Conservation (phyloP, 441 rosid species). For the Adansonia grandidieri region DNA sequence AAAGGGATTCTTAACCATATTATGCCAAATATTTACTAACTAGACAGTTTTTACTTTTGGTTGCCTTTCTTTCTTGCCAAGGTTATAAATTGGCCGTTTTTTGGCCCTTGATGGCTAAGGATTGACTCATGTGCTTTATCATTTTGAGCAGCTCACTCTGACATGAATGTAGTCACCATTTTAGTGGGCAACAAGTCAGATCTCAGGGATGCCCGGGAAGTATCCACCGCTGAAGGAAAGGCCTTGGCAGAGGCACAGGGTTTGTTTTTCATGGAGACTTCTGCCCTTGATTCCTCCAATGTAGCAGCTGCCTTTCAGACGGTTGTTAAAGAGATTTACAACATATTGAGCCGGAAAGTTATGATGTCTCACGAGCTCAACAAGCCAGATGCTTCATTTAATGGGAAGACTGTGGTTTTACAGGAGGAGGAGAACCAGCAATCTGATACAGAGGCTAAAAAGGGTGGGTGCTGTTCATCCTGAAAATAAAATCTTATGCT, state of each 20-base stretch:
- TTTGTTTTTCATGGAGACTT: conserved; percentile 74
- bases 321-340: conserved; percentile 71
- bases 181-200: conserved; percentile 75
- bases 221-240: conserved; percentile 65
- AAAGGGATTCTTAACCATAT: too few species aligned
- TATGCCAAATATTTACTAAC: too few species aligned
- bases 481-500: conserved; percentile 13
- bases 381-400: conserved; percentile 65
- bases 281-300: conserved; percentile 74
- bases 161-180: conserved; percentile 80
- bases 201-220: conserved; percentile 73
- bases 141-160: conserved; percentile 67
- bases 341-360: conserved; percentile 88
- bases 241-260: conserved; percentile 66
- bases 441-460: conserved; percentile 39
- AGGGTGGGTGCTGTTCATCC: conserved; percentile 66
- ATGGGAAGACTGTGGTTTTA: conserved; percentile 75
- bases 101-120: neutral
- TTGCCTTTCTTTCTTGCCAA: neutral
- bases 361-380: conserved; percentile 75
- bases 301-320: conserved; percentile 68
- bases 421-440: conserved; percentile 43
- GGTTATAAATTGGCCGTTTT: conserved; percentile 6
- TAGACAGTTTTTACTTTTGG: too few species aligned
- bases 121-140: conserved; percentile 23